phyloP scores from a whole-genome alignment of 2,329 filamentous ascomycete species.

The Ophiostoma sp. region DNA sequence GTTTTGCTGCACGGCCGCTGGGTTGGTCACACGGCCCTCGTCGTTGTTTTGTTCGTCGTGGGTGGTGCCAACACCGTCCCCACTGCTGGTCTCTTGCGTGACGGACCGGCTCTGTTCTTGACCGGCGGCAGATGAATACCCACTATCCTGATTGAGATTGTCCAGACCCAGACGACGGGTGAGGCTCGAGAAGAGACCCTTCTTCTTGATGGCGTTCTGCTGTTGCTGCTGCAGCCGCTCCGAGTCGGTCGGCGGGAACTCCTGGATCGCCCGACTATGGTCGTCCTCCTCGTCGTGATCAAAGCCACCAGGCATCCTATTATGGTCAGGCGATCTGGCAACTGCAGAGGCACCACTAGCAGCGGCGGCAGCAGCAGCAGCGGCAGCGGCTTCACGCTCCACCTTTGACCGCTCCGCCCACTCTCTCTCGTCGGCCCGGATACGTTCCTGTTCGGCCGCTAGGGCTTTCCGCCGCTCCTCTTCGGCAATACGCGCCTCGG shows the following conservation, averaged over 20 bases:
- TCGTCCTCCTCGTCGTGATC: constrained; percentile 43
- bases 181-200: constrained; percentile 67
- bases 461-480: constrained; percentile 73
- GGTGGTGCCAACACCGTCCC: not conserved
- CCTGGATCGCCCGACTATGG: constrained; percentile 55
- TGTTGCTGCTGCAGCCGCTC: constrained; percentile 36
- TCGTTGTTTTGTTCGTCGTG: constrained; percentile 35
- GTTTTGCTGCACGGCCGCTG: constrained; percentile 65
- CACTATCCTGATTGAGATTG: constrained; percentile 34
- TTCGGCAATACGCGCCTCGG: constrained; percentile 84
- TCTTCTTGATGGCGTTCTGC: not conserved
- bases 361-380: constrained; percentile 33
- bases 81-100: not conserved
- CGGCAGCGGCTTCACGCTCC: constrained; percentile 36
- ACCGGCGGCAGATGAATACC: not conserved
- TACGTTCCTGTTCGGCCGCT: constrained; percentile 60
- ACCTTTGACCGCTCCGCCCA: constrained; percentile 48
- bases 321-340: constrained; percentile 44
- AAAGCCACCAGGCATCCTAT: constrained; percentile 73
- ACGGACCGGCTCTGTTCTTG: not conserved
- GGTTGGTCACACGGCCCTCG: constrained; percentile 59
- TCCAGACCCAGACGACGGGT: constrained; percentile 70
- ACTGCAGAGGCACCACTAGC: constrained; percentile 36
- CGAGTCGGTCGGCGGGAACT: constrained; percentile 34
- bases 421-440: constrained; percentile 29